These are phyloP conservation scores for Mycena vulgaris DNA, from an alignment of 768 basidiomycete genomes.

Conservation along the genomic window DNA sequence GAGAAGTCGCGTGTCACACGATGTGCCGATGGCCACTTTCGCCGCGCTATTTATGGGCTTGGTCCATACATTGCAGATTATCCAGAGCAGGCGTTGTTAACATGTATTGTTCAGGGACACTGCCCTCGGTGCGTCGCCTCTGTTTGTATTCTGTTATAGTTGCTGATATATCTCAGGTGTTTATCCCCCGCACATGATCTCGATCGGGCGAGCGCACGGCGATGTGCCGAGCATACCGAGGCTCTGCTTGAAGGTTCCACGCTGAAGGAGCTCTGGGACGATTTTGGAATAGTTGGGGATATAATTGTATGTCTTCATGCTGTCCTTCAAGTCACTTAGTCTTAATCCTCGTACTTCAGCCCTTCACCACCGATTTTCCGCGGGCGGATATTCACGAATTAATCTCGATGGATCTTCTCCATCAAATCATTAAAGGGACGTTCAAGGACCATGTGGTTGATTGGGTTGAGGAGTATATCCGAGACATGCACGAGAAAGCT, in stretches of 20 bases:
- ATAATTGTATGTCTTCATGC: constrained; percentile 36
- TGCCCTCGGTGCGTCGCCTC: constrained; percentile 44
- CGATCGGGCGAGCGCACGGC: neutral
- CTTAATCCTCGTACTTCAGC: constrained; percentile 18
- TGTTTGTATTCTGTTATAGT: no score
- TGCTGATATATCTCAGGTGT: constrained; percentile 2
- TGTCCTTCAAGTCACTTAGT: neutral
- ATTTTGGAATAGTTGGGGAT: constrained; percentile 41
- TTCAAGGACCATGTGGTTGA: constrained; percentile 55
- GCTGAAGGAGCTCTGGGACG: constrained; percentile 43
- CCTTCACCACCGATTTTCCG: constrained; percentile 51
- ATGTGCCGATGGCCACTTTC: constrained; percentile 41
- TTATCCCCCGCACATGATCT: neutral
- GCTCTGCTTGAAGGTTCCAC: constrained; percentile 26
- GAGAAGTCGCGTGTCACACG: constrained; percentile 30
- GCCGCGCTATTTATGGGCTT: constrained; percentile 39
- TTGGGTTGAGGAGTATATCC: constrained; percentile 49
- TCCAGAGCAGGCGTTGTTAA: constrained; percentile 44
- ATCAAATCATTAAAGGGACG: no score
- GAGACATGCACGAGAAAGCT: constrained; percentile 11
- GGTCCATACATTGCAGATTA: constrained; percentile 47
- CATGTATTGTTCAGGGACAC: constrained; percentile 42
- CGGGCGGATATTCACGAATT: constrained; percentile 51
- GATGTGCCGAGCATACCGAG: constrained; percentile 39
- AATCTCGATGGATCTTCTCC: constrained; percentile 45